Conservation (phyloP, 2,329 filamentous ascomycete genomes). For the Exserohilum rostratum region DNA sequence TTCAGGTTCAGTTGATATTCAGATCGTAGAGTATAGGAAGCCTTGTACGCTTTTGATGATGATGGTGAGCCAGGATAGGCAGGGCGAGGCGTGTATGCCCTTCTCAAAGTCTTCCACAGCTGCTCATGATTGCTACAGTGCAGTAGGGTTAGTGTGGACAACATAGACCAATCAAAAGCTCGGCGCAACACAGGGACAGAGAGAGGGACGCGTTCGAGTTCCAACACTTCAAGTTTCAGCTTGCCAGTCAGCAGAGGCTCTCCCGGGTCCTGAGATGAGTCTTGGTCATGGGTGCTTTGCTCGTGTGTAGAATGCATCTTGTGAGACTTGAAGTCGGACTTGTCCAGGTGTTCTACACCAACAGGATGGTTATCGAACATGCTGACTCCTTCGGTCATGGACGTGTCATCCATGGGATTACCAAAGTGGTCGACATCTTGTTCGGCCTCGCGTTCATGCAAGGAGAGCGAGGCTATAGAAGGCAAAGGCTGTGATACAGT, state of each 20-base stretch:
- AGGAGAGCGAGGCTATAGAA: constrained; percentile 23
- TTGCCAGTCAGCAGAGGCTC: constrained; percentile 60
- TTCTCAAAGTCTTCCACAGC: constrained; percentile 74
- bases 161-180: constrained; percentile 74
- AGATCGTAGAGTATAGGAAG: constrained; percentile 47
- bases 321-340: constrained; percentile 7
- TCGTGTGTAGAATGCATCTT: constrained; percentile 1
- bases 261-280: constrained; percentile 4
- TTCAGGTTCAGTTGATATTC: constrained; percentile 66
- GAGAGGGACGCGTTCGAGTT: constrained; percentile 76
- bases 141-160: constrained; percentile 76
- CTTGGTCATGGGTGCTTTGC: constrained; percentile 1
- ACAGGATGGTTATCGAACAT: constrained; percentile 26
- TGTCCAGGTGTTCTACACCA: constrained; percentile 12
- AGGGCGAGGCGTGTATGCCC: constrained; percentile 53
- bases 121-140: constrained; percentile 74
- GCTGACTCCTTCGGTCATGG: constrained; percentile 34
- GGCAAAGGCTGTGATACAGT: constrained; percentile 22
- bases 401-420: constrained; percentile 30
- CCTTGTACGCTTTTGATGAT: constrained; percentile 45
- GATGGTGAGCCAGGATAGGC: constrained; percentile 44
- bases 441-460: constrained; percentile 40
- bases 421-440: constrained; percentile 36
- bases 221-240: constrained; percentile 72
- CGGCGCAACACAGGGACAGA: constrained; percentile 72